Percentiles rank a stretch among this genome's conserved stretches.
These are phyloP conservation scores for Willaertia magna DNA, from an alignment of 208 protist genomes.

Conservation along the genomic window DNA sequence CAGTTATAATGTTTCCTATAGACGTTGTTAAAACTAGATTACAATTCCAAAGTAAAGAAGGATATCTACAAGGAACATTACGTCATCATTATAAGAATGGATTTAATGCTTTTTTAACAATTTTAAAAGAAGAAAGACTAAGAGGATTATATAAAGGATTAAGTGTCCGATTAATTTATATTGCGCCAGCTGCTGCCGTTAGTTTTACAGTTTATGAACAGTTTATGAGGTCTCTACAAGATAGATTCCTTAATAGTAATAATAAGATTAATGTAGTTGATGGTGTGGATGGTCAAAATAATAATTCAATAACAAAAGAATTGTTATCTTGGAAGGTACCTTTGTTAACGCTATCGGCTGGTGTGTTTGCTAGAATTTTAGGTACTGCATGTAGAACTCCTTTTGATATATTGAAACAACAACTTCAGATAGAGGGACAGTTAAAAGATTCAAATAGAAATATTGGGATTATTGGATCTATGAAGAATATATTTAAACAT, in stretches of 20 bases:
- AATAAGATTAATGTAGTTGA: neutral
- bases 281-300: neutral
- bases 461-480: neutral
- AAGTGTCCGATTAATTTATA: slow-evolving; percentile 9
- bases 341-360: neutral
- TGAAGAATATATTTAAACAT: neutral
- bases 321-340: neutral
- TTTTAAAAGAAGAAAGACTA: slow-evolving; percentile 4
- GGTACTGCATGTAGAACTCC: slow-evolving; percentile 10
- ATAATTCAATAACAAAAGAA: too few relatives aligned
- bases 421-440: slow-evolving; percentile 8
- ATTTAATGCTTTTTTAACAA: neutral
- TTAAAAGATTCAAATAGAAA: neutral
- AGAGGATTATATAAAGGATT: neutral
- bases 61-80: neutral
- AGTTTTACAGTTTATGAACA: slow-evolving; percentile 12
- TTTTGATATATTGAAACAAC: slow-evolving; percentile 16
- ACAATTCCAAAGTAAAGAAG: slow-evolving; percentile 4
- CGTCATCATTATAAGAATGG: neutral
- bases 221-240: neutral
- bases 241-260: neutral
- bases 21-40: slow-evolving; percentile 11
- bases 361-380: neutral
- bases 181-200: slow-evolving; percentile 11
- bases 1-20: slow-evolving; percentile 9